Percentiles rank a stretch among this genome's conserved stretches.
phyloP scores from a whole-genome alignment of 768 basidiomycete genomes.

The Tricholoma flavovirens region DNA sequence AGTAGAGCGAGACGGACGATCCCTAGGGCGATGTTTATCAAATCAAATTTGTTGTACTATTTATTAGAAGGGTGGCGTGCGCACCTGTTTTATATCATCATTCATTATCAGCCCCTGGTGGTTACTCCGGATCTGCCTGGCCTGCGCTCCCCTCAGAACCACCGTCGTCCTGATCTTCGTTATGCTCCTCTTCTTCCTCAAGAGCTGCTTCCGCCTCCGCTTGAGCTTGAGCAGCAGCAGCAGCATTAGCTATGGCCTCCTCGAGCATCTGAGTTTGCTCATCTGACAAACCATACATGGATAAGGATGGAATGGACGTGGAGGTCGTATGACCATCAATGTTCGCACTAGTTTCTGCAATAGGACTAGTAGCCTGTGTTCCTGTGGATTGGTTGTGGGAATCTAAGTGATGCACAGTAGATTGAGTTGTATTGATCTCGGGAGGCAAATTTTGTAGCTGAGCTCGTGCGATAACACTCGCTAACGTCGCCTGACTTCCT shows the following conservation, averaged over 20 bases:
- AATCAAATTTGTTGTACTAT: constrained; percentile 9
- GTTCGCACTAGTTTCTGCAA: background rate
- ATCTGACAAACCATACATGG: constrained; percentile 66
- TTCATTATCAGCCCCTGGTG: background rate
- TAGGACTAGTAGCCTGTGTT: background rate
- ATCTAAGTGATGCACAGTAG: background rate
- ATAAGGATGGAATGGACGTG: constrained; percentile 36
- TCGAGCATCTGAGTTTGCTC: constrained; percentile 67
- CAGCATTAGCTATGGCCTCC: constrained; percentile 68
- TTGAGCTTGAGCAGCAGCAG: constrained; percentile 69
- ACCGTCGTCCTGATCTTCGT: constrained; percentile 39
- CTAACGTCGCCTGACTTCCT: constrained; percentile 60
- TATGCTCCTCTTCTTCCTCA: constrained; percentile 62
- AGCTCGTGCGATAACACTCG: constrained; percentile 68
- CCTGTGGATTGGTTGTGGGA: background rate
- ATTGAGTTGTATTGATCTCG: background rate
- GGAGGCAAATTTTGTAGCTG: constrained; percentile 44
- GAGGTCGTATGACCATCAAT: constrained; percentile 12
- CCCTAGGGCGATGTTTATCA: constrained; percentile 10
- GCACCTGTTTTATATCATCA: constrained; percentile 2
- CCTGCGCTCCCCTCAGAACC: constrained; percentile 38
- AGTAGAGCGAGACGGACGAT: background rate
- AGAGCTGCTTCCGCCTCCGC: constrained; percentile 74
- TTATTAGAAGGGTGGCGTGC: constrained; percentile 6
- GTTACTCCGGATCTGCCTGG: constrained; percentile 21